phyloP scores from a whole-genome alignment of 164 flowering plant species.

The Stephania yunnanensis region DNA sequence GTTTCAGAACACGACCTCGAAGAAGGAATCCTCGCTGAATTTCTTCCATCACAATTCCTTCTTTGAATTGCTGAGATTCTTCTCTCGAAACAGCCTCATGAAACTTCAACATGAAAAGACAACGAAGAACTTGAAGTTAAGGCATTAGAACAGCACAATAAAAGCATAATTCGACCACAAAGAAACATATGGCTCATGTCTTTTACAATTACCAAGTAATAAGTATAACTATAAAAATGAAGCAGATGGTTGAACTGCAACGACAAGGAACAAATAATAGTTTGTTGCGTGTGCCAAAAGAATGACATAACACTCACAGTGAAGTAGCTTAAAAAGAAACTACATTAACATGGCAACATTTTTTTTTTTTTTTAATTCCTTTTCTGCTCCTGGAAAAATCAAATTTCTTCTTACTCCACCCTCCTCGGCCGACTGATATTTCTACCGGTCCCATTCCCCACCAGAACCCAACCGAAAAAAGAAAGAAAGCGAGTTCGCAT shows the following conservation, averaged over 20 bases:
- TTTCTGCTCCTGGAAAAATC: too few species aligned
- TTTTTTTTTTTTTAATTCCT: background rate
- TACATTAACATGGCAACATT: background rate
- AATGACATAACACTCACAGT: too few species aligned
- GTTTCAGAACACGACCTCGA: conserved; percentile 70
- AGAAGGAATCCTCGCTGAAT: conserved; percentile 73
- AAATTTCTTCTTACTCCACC: too few species aligned
- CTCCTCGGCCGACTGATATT: too few species aligned
- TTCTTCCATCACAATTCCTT: conserved; percentile 72
- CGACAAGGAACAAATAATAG: too few species aligned
- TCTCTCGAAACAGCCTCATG: conserved; percentile 93
- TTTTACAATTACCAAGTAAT: background rate
- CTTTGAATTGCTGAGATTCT: conserved; percentile 69
- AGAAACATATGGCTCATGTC: background rate
- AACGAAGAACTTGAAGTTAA: background rate
- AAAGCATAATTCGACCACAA: background rate
- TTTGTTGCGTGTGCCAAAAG: too few species aligned
- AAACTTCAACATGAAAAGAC: conserved; percentile 30
- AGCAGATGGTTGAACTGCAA: too few species aligned
- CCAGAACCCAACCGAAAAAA: too few species aligned
- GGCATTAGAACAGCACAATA: background rate
- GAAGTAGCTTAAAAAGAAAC: background rate
- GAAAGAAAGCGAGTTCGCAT: too few species aligned
- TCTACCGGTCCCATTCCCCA: too few species aligned
- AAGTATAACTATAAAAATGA: too few species aligned